Percentiles rank a stretch among this genome's conserved stretches.
These are phyloP conservation scores for Aspergillus unguis DNA, from an alignment of 2,329 filamentous ascomycete species.

Conservation along the genomic window DNA sequence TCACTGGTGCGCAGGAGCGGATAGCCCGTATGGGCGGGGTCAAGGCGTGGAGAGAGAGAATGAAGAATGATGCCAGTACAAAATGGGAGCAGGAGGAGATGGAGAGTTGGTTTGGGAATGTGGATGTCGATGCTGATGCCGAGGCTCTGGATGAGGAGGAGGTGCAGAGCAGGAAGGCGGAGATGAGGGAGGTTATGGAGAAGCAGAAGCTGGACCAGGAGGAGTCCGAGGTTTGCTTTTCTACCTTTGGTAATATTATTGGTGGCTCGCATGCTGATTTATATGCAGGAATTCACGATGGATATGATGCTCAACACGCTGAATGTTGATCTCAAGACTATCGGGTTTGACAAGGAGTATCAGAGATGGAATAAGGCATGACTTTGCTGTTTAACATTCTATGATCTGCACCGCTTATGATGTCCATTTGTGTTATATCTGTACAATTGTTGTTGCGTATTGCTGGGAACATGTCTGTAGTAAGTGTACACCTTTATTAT, in stretches of 20 bases:
- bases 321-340: conserved; percentile 60
- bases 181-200: conserved; percentile 42
- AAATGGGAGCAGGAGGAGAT: conserved; percentile 35
- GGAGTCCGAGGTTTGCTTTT: conserved; percentile 14
- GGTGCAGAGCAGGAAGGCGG: conserved; percentile 33
- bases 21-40: conserved; percentile 63
- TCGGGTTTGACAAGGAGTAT: conserved; percentile 58
- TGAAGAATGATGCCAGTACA: conserved; percentile 44
- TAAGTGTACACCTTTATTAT: too few relatives aligned
- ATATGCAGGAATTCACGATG: conserved; percentile 61
- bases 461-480: too few relatives aligned
- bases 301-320: conserved; percentile 65
- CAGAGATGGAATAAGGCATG: conserved; percentile 53
- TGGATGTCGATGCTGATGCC: conserved; percentile 29
- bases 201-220: conserved; percentile 30
- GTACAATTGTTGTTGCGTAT: too few relatives aligned
- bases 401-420: too few relatives aligned
- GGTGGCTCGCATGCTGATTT: conserved; percentile 51
- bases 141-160: conserved; percentile 33
- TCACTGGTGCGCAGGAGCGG: conserved; percentile 57
- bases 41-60: conserved; percentile 52
- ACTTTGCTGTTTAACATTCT: background rate
- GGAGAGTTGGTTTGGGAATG: conserved; percentile 36
- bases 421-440: too few relatives aligned
- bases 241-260: conserved; percentile 14